Evolutionary conservation across 129 eudicot species (phyloP), one percentile per base, ranked within the genome.

Genomic region (Artemisia tridentata): DNA sequence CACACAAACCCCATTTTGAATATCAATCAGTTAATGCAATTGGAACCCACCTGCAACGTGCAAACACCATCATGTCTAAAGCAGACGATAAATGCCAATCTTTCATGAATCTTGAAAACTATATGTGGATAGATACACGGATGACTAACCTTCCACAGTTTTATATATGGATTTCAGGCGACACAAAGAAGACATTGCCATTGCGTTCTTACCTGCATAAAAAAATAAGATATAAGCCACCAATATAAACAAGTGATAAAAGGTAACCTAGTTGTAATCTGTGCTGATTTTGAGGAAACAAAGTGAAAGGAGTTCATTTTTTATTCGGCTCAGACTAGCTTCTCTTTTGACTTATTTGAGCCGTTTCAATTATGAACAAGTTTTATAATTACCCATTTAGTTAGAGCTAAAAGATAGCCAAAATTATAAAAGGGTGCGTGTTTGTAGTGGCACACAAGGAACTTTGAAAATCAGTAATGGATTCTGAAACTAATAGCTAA

Each of bases 1-100:
- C 62, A 56, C 62, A 56, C 25, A 20, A 55, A 55, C n/a, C 61
- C 10, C 20, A 2, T 2, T 55, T 20, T 55, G 18, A 55, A 55
- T 18, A 55, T 16, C 92, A 91, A 88, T 71, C 96, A 91, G 76
- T 16, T 17, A 55, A 19, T 8, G 27, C 29, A 56, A 56, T 27
- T 20, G 27, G 23, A 56, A 18, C 34, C 1, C 23, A 56, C 3
- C 12, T 5, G 29, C 20, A 20, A 17, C 7, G 45, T 38, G 45
- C 10, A 38, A 38, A 38, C 45, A 38, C 10, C 45, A 38, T 38
- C 9, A 18, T 13, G 23, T 56, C 11, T 17, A 17, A 17, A 12
- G 62, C 62, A 56, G 15, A 56, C 23, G 5, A 56, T 20, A 27
- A 56, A 56, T 10, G 62, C 34, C 20, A 56, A 20, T 18, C 4